Evolutionary conservation across 2,329 filamentous ascomycete species (phyloP), one percentile per base, ranked within the genome.

Genomic region (Penicillium sumatraense): DNA sequence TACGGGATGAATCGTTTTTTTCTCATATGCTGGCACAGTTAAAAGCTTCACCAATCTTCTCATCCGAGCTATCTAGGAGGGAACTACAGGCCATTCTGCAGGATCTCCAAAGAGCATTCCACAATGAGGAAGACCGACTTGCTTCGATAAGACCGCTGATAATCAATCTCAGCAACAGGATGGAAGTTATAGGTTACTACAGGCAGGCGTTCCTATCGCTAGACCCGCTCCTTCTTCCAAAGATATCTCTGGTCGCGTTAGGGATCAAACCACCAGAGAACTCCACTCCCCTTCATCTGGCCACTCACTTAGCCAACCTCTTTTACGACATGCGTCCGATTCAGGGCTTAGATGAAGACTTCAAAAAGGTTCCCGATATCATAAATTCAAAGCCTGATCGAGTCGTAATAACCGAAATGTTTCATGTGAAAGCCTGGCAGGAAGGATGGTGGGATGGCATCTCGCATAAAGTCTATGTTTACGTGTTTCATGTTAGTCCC

Each of bases 221-320:
- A 20, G 38, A 51, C 20, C 49, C 26, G n/a, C 40, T 38, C n/a
- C 35, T 51, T 21, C 27, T 44, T 18, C 38, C 49, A 21, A 51
- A n/a, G 11, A 23, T 51, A 3, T 36, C 18, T 7, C 16, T 38
- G 35, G 18, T 38, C 16, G 4, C 5, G 35, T 29, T 29, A 14
- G 35, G 35, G 35, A 38, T 38, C 9, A 38, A 20, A 18, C 35
- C 35, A 10, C 11, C 18, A 2, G 35, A 18, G 4, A 38, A 38
- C 35, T 38, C 8, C 35, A 38, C 16, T 18, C 16, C 10, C 16
- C 35, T 18, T 38, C 16, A 20, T 20, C 7, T 38, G 35, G 35
- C 35, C 35, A 38, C 35, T 13, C 16, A 5, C 35, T 23, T 11
- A 20, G 35, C 35, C 11, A 38, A 21, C 13, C 1, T 38, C 16